These are phyloP conservation scores for Hyaloscypha hepaticicola DNA, from an alignment of 495 filamentous ascomycete genomes.

Conservation along the genomic window DNA sequence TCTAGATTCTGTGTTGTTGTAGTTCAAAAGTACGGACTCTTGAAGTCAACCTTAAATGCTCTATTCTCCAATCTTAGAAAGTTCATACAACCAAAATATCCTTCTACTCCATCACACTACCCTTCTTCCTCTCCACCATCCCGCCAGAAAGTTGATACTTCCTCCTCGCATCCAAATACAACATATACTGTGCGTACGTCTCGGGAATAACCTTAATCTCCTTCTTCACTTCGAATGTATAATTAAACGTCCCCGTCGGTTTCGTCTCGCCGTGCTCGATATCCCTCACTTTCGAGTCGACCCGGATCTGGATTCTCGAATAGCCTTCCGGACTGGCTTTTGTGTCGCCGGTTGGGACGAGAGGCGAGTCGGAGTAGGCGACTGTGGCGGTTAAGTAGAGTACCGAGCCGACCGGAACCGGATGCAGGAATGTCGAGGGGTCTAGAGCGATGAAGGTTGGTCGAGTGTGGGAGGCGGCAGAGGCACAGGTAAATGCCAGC, in stretches of 20 bases:
- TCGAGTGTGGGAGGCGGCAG: slow-evolving; percentile 69
- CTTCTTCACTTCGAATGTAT: slow-evolving; percentile 75
- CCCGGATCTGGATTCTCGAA: slow-evolving; percentile 62
- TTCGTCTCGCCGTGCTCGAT: slow-evolving; percentile 75
- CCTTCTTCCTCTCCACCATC: slow-evolving; percentile 15
- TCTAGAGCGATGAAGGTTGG: slow-evolving; percentile 79
- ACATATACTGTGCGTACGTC: slow-evolving; percentile 75
- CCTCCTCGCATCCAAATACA: slow-evolving; percentile 71
- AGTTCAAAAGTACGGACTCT: no score
- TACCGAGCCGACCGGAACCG: slow-evolving; percentile 80
- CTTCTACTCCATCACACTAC: slow-evolving; percentile 26
- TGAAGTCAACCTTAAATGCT: background rate
- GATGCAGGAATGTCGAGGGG: slow-evolving; percentile 79
- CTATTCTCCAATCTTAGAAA: background rate
- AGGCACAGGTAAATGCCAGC: slow-evolving; percentile 86
- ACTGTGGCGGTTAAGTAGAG: slow-evolving; percentile 77
- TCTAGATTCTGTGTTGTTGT: background rate
- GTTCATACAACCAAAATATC: background rate
- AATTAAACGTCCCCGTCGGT: slow-evolving; percentile 81
- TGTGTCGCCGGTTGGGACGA: slow-evolving; percentile 37
- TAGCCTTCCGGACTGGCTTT: slow-evolving; percentile 14
- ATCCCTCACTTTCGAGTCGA: slow-evolving; percentile 74
- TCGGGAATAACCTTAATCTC: slow-evolving; percentile 74
- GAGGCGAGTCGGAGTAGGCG: slow-evolving; percentile 70
- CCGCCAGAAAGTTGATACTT: slow-evolving; percentile 36